Conservation (phyloP, 75 land plant genomes). For the Cunninghamia lanceolata region DNA sequence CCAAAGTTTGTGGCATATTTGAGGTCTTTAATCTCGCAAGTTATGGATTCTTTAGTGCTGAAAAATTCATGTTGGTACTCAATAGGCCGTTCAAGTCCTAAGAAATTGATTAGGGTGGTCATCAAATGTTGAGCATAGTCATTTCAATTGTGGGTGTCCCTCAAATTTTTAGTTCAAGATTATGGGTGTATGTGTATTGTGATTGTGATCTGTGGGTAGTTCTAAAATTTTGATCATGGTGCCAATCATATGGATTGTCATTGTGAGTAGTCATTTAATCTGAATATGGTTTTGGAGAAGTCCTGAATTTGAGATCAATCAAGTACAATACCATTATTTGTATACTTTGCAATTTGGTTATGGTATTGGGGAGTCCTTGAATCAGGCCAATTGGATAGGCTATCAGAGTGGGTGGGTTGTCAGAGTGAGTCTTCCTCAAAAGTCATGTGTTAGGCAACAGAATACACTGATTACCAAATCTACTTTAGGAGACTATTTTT, state of each 20-base stretch:
- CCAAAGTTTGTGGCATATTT: not conserved
- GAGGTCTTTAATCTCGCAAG: not conserved
- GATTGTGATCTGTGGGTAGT: not conserved
- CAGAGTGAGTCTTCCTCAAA: not conserved
- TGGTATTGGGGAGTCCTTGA: no score
- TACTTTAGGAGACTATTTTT: no score
- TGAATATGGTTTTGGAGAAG: no score
- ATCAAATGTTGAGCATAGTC: not conserved
- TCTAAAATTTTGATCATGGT: not conserved
- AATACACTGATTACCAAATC: no score
- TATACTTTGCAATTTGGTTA: no score
- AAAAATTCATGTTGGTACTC: not conserved
- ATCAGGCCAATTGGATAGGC: not conserved
- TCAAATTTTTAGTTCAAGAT: no score
- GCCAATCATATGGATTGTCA: not conserved
- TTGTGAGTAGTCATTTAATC: no score
- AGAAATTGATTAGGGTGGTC: not conserved
- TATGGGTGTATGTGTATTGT: no score
- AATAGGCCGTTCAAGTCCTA: not conserved
- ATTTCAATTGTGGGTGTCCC: not conserved
- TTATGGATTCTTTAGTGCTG: not conserved
- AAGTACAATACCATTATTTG: no score
- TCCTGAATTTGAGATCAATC: no score
- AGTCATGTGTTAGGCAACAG: no score
- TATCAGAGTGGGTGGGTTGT: not conserved